phyloP scores from a whole-genome alignment of 2,329 filamentous ascomycete genomes.

The Calycina herbarum region DNA sequence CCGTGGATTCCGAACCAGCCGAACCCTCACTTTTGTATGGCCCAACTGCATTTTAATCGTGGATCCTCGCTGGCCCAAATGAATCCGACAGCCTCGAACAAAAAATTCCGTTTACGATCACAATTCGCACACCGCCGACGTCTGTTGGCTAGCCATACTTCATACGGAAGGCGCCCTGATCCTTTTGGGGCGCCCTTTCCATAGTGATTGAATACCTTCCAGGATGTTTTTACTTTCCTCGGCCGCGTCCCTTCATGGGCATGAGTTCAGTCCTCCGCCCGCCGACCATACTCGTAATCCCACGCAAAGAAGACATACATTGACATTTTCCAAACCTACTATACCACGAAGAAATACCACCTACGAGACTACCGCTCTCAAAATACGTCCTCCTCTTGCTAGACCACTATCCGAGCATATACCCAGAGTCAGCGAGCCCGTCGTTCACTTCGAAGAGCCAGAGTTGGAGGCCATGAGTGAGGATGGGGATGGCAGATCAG shows the following conservation, averaged over 20 bases:
- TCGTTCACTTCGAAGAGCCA: conserved; percentile 34
- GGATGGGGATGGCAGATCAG: conserved; percentile 34
- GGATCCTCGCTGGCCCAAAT: not conserved
- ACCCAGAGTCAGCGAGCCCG: conserved; percentile 25
- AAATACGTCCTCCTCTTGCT: conserved; percentile 18
- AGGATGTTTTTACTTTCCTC: conserved; percentile 36
- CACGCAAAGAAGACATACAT: conserved; percentile 27
- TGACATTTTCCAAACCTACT: conserved; percentile 34
- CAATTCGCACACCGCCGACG: not conserved
- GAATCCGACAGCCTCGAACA: not conserved
- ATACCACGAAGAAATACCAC: conserved; percentile 26
- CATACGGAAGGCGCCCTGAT: conserved; percentile 23
- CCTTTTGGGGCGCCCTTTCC: conserved; percentile 26
- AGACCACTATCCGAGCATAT: conserved; percentile 34
- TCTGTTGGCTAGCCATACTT: not conserved
- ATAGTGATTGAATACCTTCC: conserved; percentile 12
- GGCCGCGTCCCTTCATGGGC: conserved; percentile 32
- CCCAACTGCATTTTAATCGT: conserved; percentile 1
- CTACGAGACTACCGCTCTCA: conserved; percentile 26
- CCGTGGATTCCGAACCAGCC: not conserved
- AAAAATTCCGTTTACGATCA: not conserved
- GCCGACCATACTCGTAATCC: conserved; percentile 18
- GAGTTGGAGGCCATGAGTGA: conserved; percentile 36
- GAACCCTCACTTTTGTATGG: not conserved
- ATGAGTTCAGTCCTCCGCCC: conserved; percentile 30